Evolutionary conservation across 306 rosid species (phyloP).

Genomic region (Leucaena leucocephala): DNA sequence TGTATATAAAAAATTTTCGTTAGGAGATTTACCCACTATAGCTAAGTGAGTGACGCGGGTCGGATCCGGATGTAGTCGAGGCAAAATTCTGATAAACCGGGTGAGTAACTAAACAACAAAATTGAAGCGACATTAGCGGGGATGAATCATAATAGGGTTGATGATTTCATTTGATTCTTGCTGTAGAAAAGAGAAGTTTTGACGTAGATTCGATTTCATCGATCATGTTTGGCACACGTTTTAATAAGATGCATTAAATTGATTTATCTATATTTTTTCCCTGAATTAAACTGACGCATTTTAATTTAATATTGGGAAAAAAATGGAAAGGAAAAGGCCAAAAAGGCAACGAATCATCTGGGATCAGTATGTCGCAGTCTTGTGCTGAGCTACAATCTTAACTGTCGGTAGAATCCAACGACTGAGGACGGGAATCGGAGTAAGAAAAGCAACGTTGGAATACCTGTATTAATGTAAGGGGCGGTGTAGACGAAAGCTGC

Average conservation of each 20-base stretch:
- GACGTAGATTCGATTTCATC: neutral
- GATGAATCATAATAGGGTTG: neutral
- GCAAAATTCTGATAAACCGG: too few species aligned
- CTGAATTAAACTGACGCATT: neutral
- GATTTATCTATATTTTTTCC: neutral
- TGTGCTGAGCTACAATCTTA: neutral
- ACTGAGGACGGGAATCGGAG: neutral
- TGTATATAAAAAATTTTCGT: too few species aligned
- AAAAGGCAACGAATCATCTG: neutral
- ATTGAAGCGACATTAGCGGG: slow-evolving; percentile 32
- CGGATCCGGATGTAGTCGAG: too few species aligned
- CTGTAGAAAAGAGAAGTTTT: neutral
- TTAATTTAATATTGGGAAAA: too few species aligned
- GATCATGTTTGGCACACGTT: neutral
- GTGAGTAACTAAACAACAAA: too few species aligned
- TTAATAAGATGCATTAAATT: neutral
- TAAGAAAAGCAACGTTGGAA: neutral
- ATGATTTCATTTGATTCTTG: neutral
- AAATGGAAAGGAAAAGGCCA: neutral
- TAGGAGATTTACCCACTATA: too few species aligned
- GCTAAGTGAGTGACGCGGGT: too few species aligned
- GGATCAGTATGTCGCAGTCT: neutral
- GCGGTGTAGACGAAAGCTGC: neutral
- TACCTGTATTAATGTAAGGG: neutral
- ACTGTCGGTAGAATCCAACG: neutral